Percentiles rank a stretch among this genome's conserved stretches.
Evolutionary conservation across 1,139 yeast genomes (phyloP).

Genomic region (Pichia sorboxylosa): DNA sequence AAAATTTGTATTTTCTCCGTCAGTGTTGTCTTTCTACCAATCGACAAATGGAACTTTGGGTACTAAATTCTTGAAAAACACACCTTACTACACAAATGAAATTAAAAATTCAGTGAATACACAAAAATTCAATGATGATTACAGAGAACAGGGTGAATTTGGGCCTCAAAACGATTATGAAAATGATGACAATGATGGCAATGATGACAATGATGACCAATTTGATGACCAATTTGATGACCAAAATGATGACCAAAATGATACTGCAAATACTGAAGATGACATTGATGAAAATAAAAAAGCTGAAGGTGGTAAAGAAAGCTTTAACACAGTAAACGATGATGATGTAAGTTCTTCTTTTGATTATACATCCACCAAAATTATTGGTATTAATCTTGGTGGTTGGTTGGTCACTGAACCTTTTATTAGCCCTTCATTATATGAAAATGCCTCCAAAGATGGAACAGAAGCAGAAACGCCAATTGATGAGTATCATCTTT

Average conservation of each 20-base stretch:
- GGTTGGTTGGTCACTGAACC: conserved; percentile 91
- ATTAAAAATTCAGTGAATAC: too few species aligned
- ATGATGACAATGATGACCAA: background rate
- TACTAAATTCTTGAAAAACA: too few species aligned
- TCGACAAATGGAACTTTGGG: too few species aligned
- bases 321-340: background rate
- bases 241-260: too few species aligned
- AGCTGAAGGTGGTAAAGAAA: background rate
- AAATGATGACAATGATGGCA: background rate
- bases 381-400: conserved; percentile 77
- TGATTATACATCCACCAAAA: conserved; percentile 40
- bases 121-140: too few species aligned
- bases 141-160: too few species aligned
- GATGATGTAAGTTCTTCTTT: conserved; percentile 6
- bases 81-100: too few species aligned
- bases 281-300: conserved; percentile 1
- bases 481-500: conserved; percentile 74
- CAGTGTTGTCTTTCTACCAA: too few species aligned
- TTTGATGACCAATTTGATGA: too few species aligned
- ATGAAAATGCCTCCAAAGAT: conserved; percentile 22
- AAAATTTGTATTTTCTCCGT: too few species aligned
- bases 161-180: too few species aligned
- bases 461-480: conserved; percentile 44
- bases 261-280: background rate
- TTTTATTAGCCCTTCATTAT: conserved; percentile 75